phyloP scores from a whole-genome alignment of 352 stramenopile species.

The Pythium sukuiense region DNA sequence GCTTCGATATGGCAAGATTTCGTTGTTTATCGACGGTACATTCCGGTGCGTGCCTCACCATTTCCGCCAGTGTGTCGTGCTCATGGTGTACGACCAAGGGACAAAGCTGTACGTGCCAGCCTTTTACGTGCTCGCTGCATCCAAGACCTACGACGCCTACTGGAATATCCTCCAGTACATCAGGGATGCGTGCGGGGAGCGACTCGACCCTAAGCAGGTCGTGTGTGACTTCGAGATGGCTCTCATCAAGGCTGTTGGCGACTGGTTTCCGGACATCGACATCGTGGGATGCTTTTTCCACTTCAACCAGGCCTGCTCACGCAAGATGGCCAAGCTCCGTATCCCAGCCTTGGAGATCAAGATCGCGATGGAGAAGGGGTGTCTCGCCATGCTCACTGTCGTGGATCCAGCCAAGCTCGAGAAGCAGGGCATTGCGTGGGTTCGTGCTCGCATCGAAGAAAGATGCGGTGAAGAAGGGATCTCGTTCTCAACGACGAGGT shows the following conservation, averaged over 20 bases:
- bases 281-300: slow-evolving; percentile 29
- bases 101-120: slow-evolving; percentile 22
- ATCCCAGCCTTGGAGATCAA: slow-evolving; percentile 9
- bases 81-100: slow-evolving; percentile 26
- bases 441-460: no score
- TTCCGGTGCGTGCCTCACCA: slow-evolving; percentile 17
- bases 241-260: slow-evolving; percentile 18
- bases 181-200: neutral
- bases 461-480: no score
- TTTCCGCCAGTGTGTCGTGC: slow-evolving; percentile 23
- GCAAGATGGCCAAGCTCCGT: slow-evolving; percentile 17
- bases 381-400: slow-evolving; percentile 20
- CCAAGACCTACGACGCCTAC: slow-evolving; percentile 24
- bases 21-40: slow-evolving; percentile 29
- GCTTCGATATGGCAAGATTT: slow-evolving; percentile 14
- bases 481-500: no score
- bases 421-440: slow-evolving; percentile 8
- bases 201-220: slow-evolving; percentile 8
- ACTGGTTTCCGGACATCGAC: slow-evolving; percentile 4
- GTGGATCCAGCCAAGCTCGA: neutral
- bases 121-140: slow-evolving; percentile 24
- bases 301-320: slow-evolving; percentile 19
- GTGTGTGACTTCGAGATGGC: slow-evolving; percentile 24
- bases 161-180: slow-evolving; percentile 25
- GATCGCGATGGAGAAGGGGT: slow-evolving; percentile 18